A percentile compares a stretch with the other conserved stretches of the same genome.
Evolutionary conservation across 1,139 yeast species (phyloP).

Genomic region (Yamadazyma mexicana): DNA sequence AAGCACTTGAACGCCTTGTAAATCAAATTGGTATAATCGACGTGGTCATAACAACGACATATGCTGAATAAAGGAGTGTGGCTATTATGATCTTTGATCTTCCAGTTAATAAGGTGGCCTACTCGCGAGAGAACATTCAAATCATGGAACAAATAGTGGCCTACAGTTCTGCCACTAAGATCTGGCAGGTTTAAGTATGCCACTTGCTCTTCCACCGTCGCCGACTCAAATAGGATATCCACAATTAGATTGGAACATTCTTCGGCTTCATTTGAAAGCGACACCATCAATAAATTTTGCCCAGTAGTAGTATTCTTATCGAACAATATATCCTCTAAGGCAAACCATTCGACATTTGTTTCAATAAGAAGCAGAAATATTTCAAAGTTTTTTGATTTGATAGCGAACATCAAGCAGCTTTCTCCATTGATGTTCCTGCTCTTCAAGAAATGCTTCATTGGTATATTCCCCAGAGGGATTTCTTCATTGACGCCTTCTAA

Average conservation of each 20-base stretch:
- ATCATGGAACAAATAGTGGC: conserved; percentile 73
- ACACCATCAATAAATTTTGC: conserved; percentile 58
- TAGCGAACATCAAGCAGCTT: conserved; percentile 59
- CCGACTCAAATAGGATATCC: conserved; percentile 40
- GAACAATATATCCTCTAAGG: conserved; percentile 65
- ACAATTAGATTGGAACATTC: conserved; percentile 51
- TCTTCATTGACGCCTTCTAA: conserved; percentile 20
- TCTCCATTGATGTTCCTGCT: conserved; percentile 66
- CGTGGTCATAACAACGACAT: conserved; percentile 81
- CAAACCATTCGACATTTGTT: conserved; percentile 45
- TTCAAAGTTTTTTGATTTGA: conserved; percentile 41
- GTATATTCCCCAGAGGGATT: conserved; percentile 24
- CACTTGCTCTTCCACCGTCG: conserved; percentile 46
- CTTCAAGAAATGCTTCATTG: conserved; percentile 42
- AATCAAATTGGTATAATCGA: conserved; percentile 55
- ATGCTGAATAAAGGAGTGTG: conserved; percentile 81
- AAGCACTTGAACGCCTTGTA: conserved; percentile 47
- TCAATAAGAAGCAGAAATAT: conserved; percentile 50
- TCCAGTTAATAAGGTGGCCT: conserved; percentile 72
- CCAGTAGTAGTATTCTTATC: conserved; percentile 55
- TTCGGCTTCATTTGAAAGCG: conserved; percentile 56
- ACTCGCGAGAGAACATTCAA: conserved; percentile 50
- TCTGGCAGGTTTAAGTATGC: conserved; percentile 55
- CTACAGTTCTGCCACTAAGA: conserved; percentile 56
- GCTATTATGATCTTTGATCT: conserved; percentile 58